These are phyloP conservation scores for Nectriaceae sp. DNA, from an alignment of 2,329 filamentous ascomycete species.

Conservation along the genomic window DNA sequence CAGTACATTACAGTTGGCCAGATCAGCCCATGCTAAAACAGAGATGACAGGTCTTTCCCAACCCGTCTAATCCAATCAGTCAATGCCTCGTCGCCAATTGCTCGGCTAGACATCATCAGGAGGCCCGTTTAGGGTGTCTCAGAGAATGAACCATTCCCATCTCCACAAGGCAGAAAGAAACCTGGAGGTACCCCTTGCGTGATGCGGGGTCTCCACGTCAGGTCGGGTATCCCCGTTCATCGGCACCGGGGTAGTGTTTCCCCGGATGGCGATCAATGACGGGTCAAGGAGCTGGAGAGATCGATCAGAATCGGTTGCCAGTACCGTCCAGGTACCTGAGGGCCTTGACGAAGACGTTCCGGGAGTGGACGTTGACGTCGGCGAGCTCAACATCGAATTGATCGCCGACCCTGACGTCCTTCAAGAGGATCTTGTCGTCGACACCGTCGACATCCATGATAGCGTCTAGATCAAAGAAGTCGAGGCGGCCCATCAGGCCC, in stretches of 20 bases:
- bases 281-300: too few species aligned
- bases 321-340: constrained; percentile 31
- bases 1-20: too few species aligned
- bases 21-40: background rate
- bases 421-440: constrained; percentile 37
- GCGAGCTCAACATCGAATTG: constrained; percentile 56
- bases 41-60: background rate
- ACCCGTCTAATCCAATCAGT: background rate
- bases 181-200: too few species aligned
- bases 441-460: constrained; percentile 42
- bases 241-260: too few species aligned
- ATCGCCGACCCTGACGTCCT: constrained; percentile 52
- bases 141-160: too few species aligned
- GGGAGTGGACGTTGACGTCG: constrained; percentile 54
- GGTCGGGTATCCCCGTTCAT: too few species aligned
- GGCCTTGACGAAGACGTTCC: constrained; percentile 49
- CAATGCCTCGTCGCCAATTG: background rate
- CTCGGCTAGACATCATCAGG: too few species aligned
- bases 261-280: too few species aligned
- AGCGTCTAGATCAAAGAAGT: constrained; percentile 52
- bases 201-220: too few species aligned
- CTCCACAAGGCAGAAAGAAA: too few species aligned
- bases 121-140: background rate
- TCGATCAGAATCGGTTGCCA: background rate
- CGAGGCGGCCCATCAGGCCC: constrained; percentile 44